Conservation (phyloP, 2,329 filamentous ascomycete genomes). For the Emericellopsis cladophorae region DNA sequence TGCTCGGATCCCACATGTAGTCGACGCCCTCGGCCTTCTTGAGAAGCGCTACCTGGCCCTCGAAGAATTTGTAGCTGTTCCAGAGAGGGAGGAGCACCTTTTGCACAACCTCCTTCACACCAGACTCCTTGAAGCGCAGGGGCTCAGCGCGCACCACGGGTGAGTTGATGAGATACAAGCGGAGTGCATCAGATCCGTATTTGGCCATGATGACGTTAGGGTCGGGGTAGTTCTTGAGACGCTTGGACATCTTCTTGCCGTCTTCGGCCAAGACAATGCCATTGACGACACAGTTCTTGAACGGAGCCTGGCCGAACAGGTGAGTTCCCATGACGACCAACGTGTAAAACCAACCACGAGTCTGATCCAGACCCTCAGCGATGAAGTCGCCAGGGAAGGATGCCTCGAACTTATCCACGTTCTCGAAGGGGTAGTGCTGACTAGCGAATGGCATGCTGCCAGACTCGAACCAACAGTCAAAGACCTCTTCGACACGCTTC, state of each 20-base stretch:
- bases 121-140: constrained; percentile 78
- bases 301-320: constrained; percentile 72
- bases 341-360: constrained; percentile 94
- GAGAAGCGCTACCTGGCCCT: constrained; percentile 70
- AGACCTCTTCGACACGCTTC: constrained; percentile 73
- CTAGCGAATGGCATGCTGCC: constrained; percentile 92
- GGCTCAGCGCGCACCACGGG: constrained; percentile 88
- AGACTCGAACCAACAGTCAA: constrained; percentile 96
- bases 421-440: constrained; percentile 86
- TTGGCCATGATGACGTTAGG: constrained; percentile 70
- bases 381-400: constrained; percentile 90
- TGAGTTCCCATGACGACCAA: constrained; percentile 79
- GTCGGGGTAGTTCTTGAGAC: constrained; percentile 91
- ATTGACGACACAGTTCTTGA: constrained; percentile 94
- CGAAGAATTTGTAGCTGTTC: constrained; percentile 97
- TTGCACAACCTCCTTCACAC: constrained; percentile 88
- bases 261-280: constrained; percentile 89
- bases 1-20: constrained; percentile 65
- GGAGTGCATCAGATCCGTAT: constrained; percentile 84
- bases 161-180: constrained; percentile 94
- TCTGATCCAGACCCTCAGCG: constrained; percentile 86
- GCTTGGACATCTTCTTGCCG: constrained; percentile 98
- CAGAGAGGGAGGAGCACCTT: constrained; percentile 84
- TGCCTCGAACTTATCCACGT: constrained; percentile 65
- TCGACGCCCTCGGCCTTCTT: constrained; percentile 75